Percentiles rank a stretch among this genome's conserved stretches.
Conservation (phyloP, 176 grass and related monocot species). For the barley (Hordeum vulgare) region DNA sequence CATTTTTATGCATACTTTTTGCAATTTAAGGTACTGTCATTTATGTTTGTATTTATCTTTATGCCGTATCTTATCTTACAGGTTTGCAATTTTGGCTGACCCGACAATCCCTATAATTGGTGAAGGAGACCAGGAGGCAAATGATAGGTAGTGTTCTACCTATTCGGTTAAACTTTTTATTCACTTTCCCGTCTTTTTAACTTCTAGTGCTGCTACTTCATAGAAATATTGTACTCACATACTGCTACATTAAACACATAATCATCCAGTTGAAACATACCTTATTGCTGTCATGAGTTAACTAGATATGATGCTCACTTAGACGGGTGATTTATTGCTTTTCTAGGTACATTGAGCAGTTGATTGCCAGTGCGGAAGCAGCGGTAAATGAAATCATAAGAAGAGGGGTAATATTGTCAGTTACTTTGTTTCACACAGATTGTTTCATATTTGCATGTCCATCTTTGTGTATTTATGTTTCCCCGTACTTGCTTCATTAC, state of each 20-base stretch:
- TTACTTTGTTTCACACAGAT: not conserved
- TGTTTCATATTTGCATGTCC: conserved; percentile 3
- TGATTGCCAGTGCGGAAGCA: conserved; percentile 76
- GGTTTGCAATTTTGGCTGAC: conserved; percentile 73
- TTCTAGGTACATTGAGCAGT: conserved; percentile 70
- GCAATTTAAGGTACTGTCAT: not conserved
- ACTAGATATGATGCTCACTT: conserved; percentile 18
- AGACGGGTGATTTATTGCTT: not conserved
- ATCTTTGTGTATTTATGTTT: not conserved
- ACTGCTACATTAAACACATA: not conserved
- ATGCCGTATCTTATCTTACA: conserved; percentile 22
- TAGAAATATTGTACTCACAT: not conserved
- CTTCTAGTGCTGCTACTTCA: conserved; percentile 1
- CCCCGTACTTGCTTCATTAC: not conserved
- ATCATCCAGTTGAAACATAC: not conserved
- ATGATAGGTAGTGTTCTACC: conserved; percentile 60
- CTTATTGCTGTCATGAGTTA: not conserved
- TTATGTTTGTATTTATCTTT: not conserved
- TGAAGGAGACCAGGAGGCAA: conserved; percentile 73
- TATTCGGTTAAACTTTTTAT: conserved; percentile 1
- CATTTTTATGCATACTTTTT: conserved; percentile 11
- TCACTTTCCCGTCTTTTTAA: not conserved
- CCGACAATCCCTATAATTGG: conserved; percentile 91
- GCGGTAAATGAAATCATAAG: conserved; percentile 60
- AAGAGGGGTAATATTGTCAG: conserved; percentile 59